A percentile compares a stretch with the other conserved stretches of the same genome.
Conservation (phyloP, 1,284 basidiomycete species). For the Anthracocystis walkeri region DNA sequence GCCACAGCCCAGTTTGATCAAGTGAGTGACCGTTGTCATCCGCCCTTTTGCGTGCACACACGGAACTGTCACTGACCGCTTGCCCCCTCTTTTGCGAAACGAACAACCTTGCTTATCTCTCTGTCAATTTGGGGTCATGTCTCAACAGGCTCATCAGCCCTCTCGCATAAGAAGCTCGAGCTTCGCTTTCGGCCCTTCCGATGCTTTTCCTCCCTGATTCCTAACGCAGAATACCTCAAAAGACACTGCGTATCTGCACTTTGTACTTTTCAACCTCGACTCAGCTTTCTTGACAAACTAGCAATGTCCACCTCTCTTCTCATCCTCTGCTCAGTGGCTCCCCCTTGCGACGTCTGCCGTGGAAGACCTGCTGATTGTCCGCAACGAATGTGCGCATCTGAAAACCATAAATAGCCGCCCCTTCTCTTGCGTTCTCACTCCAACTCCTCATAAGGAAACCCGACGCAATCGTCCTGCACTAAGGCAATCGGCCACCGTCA, state of each 20-base stretch:
- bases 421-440: too few relatives aligned
- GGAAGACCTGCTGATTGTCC: not conserved
- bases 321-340: not conserved
- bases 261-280: constrained; percentile 17
- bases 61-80: not conserved
- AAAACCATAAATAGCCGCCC: constrained; percentile 4
- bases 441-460: too few relatives aligned
- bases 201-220: not conserved
- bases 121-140: constrained; percentile 2
- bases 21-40: constrained; percentile 46
- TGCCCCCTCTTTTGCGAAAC: not conserved
- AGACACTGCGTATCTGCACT: constrained; percentile 11
- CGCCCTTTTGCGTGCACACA: not conserved
- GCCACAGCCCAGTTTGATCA: constrained; percentile 66
- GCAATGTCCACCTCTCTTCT: constrained; percentile 21
- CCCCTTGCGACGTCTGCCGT: not conserved
- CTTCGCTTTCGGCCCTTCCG: constrained; percentile 19
- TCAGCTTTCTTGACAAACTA: not conserved
- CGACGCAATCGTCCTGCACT: too few relatives aligned
- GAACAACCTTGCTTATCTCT: not conserved
- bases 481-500: too few relatives aligned
- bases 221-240: not conserved
- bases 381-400: not conserved
- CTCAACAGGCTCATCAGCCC: constrained; percentile 60
- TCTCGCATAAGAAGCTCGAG: constrained; percentile 43